Base-by-base conservation (phyloP, 2,329 filamentous ascomycete species). In the Hysterium pulicare region DNA sequence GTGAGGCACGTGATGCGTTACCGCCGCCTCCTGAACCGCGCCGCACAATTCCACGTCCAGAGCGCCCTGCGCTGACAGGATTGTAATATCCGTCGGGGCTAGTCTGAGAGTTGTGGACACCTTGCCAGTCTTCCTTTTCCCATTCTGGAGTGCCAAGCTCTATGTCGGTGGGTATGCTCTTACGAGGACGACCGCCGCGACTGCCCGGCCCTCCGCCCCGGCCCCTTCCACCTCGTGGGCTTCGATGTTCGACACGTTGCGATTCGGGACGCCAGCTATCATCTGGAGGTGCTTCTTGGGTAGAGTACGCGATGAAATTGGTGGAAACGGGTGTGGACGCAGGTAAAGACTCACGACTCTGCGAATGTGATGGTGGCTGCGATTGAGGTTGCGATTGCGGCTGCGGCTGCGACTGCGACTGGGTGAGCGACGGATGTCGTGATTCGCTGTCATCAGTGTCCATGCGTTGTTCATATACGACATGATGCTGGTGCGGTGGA, bases 201-300 rank as follows among this genome's bases (percentile, higher is more conserved):
- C 58, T 64, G 7, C 68, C 61, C 32, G 64, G 62, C 28, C 68
- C 62, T 16, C 69, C 64, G 21, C 68, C 64, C 40, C 71, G 66
- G 31, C 64, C 44, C 23, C 48, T 38, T 19, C 47, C 46, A n/a
- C 55, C 59, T 26, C 65, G 52, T 20, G 59, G 54, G 11, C 48
- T 51, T 32, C 59, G 58, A 35, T 59, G 50, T 24, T 64, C 47
- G 28, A 51, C 50, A n/a, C 55, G 56, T 31, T 65, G 57, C 6
- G 61, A 57, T 30, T 64, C 59, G 0, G 56, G 44, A 11, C 53
- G 62, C 64, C 61, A 66, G 31, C 48, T 55, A 9, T 62, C 60
- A 17, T 66, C 61, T 7, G 53, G 53, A 4, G 54, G 52, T 16
- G 44, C 48, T 20, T 65, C 58, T 43, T 58, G 59, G 10, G 55